Evolutionary conservation across 352 stramenopile genomes (phyloP).

Genomic region (Phytophthora agathidicida): DNA sequence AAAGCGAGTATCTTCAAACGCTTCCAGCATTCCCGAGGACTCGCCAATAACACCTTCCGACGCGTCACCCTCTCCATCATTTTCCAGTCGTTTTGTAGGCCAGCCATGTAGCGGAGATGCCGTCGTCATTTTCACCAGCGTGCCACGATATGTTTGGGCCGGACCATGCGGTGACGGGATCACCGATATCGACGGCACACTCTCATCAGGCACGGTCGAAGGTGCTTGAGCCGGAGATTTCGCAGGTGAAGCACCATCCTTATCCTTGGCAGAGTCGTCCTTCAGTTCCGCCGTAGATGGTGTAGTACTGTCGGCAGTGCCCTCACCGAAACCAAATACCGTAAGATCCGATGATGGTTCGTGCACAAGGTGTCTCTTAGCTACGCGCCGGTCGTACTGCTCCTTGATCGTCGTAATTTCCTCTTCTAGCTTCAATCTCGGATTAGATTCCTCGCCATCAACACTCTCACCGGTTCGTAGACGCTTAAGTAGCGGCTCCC

Average conservation of each 20-base stretch:
- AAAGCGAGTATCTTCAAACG: conserved; percentile 69
- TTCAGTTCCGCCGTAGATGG: conserved; percentile 1
- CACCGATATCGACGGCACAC: neutral
- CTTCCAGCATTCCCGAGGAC: neutral
- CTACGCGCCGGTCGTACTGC: conserved; percentile 75
- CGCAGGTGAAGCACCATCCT: neutral
- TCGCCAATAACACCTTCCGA: too few relatives aligned
- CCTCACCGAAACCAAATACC: conserved; percentile 25
- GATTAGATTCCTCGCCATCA: conserved; percentile 20
- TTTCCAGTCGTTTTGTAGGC: conserved; percentile 13
- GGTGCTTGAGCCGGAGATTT: neutral
- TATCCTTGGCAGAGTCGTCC: neutral
- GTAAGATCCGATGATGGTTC: conserved; percentile 34
- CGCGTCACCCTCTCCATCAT: neutral
- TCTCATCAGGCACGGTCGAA: neutral
- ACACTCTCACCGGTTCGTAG: conserved; percentile 44
- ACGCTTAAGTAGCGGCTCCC: conserved; percentile 44
- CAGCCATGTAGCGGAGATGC: conserved; percentile 50
- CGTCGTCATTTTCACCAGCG: conserved; percentile 43
- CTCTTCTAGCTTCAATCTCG: conserved; percentile 59
- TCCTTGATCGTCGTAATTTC: conserved; percentile 78
- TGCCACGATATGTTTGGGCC: neutral
- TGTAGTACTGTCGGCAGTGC: neutral
- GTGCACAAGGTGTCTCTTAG: conserved; percentile 60
- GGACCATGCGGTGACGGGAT: neutral